Base-by-base conservation (phyloP, 176 grass and related monocot species). In the Lolium perenne region DNA sequence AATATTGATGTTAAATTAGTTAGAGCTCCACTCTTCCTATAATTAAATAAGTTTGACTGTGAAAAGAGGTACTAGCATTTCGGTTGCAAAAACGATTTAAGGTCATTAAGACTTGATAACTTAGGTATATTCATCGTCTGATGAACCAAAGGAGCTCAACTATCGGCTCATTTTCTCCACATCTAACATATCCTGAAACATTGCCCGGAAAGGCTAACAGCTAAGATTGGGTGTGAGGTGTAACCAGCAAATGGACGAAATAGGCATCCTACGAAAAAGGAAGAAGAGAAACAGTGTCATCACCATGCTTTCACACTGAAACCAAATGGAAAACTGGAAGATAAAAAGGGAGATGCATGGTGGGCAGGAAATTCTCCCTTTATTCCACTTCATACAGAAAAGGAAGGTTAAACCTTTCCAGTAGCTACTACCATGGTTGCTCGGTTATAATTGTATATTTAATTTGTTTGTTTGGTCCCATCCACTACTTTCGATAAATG, bases 281-380 rank as follows among this genome's bases (percentile, higher is more conserved):
- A 87, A 75, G 75, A 91, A 91, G 85, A 87, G 49, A 90, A 87
- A 87, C 48, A 87, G 85, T 84, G 69, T 43, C 81, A 80, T 76
- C 75, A 32, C 76, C 69, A 80, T 91, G 85, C 74, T 87, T 88
- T 87, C 77, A 90, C 86, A 81, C 71, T 73, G 82, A 87, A 90
- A 87, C 78, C 66, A 65, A 81, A 87, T 78, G 69, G 73, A 64
- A 20, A 81, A 82, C 23, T 46, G 12, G 21, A 23, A 58, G 85
- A 90, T 84, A 90, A 63, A 87, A 84, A 81, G n/a, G 68, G 78
- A 90, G 74, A 74, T 83, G 80, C 87, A 84, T 84, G 47, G 86
- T 93, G 91, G 88, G 82, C 85, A 90, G 9, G 58, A 90, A 90
- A 85, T 90, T 84, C 85, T 73, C 8, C 25, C 76, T 89, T 92